phyloP scores from a whole-genome alignment of 2,329 filamentous ascomycete species.

The Zasmidium cellare region DNA sequence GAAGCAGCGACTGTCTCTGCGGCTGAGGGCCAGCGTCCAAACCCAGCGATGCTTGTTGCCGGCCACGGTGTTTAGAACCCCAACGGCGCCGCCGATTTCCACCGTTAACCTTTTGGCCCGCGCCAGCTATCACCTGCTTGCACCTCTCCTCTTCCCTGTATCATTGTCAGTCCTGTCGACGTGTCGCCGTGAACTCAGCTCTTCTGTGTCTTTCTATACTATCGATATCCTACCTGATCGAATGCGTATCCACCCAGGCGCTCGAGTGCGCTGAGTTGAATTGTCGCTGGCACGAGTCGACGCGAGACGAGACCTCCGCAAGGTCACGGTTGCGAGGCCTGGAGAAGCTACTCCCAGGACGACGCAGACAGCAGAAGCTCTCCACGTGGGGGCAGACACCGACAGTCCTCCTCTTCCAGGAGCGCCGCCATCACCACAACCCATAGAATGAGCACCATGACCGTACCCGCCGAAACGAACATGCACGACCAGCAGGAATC shows the following conservation, averaged over 20 bases:
- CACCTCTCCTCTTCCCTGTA: slow-evolving; percentile 2
- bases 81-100: slow-evolving; percentile 6
- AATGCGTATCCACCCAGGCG: background rate
- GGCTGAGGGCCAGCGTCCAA: background rate
- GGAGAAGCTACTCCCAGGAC: background rate
- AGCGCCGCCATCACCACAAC: background rate
- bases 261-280: background rate
- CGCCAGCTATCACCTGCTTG: background rate
- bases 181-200: background rate
- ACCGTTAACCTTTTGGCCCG: background rate
- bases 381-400: slow-evolving; percentile 3
- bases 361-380: background rate
- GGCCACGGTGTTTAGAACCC: slow-evolving; percentile 3
- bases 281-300: background rate
- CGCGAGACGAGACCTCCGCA: background rate
- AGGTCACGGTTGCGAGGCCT: background rate
- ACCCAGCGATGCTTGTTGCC: background rate
- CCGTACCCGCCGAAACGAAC: slow-evolving; percentile 9
- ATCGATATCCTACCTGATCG: background rate
- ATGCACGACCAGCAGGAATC: slow-evolving; percentile 12
- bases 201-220: background rate
- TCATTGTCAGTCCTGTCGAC: background rate
- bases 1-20: background rate
- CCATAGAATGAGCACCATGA: slow-evolving; percentile 17
- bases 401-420: background rate